phyloP scores from a whole-genome alignment of 495 filamentous ascomycete genomes.

The Penicillium cosmopolitanum region DNA sequence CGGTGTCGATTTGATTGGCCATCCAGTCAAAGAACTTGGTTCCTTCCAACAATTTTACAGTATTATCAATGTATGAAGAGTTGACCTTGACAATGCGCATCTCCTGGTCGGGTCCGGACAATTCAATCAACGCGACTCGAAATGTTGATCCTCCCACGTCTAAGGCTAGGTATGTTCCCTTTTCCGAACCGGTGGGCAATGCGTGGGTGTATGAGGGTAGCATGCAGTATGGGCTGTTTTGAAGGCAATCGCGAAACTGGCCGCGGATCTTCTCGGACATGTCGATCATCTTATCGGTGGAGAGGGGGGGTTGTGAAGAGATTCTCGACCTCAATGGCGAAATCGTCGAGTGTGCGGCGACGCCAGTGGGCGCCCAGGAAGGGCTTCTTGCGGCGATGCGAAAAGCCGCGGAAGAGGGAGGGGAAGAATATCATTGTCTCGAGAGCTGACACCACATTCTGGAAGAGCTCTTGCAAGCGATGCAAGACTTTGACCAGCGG shows the following conservation, averaged over 20 bases:
- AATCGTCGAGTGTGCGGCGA: conserved; percentile 52
- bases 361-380: conserved; percentile 45
- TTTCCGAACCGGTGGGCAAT: conserved; percentile 62
- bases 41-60: conserved; percentile 56
- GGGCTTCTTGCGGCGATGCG: conserved; percentile 38
- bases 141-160: conserved; percentile 73
- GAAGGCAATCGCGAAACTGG: conserved; percentile 59
- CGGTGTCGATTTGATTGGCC: conserved; percentile 62
- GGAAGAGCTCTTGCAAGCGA: conserved; percentile 57
- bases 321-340: conserved; percentile 53
- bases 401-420: conserved; percentile 48
- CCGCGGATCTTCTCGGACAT: conserved; percentile 63
- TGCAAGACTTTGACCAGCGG: conserved; percentile 51
- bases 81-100: conserved; percentile 56
- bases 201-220: conserved; percentile 67
- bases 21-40: conserved; percentile 71
- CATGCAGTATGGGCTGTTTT: conserved; percentile 62
- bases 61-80: conserved; percentile 57
- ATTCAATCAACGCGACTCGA: conserved; percentile 63
- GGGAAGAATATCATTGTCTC: conserved; percentile 57
- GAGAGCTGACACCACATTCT: conserved; percentile 52
- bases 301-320: conserved; percentile 52
- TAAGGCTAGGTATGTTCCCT: conserved; percentile 62
- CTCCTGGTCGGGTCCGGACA: conserved; percentile 52
- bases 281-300: conserved; percentile 46